A percentile compares a stretch with the other conserved stretches of the same genome.
These are phyloP conservation scores for Viola pubescens DNA, from an alignment of 441 rosid species.

Conservation along the genomic window DNA sequence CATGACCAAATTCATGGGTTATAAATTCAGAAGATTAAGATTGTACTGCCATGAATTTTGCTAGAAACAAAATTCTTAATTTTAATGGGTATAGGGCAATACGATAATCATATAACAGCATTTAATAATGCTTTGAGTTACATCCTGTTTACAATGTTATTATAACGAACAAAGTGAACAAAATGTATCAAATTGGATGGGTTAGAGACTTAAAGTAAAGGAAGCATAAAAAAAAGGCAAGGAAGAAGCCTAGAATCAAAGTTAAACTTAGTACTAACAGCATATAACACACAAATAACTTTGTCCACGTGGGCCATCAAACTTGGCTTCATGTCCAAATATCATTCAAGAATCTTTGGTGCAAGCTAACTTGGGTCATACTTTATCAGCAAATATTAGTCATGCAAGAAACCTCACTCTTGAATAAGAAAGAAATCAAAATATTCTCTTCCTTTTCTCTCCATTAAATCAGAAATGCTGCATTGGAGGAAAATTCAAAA, in stretches of 20 bases:
- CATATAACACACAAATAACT: constrained; percentile 2
- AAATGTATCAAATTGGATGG: constrained; percentile 1
- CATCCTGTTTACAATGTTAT: background rate
- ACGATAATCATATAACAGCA: background rate
- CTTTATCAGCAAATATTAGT: constrained; percentile 6
- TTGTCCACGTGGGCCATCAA: constrained; percentile 5
- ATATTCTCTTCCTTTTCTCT: constrained; percentile 27
- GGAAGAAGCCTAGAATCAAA: constrained; percentile 40
- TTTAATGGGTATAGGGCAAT: background rate
- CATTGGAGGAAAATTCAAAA: background rate
- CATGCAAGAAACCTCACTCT: constrained; percentile 17
- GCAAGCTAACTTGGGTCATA: background rate
- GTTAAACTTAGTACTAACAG: constrained; percentile 14
- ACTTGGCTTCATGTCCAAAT: constrained; percentile 6
- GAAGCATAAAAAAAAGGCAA: constrained; percentile 1
- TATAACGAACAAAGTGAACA: constrained; percentile 12
- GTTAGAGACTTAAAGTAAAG: constrained; percentile 23
- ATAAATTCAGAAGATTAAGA: no score
- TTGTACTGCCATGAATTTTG: no score
- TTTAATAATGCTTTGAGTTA: background rate
- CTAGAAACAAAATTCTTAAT: no score
- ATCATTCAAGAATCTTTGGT: background rate
- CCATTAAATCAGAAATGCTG: constrained; percentile 20
- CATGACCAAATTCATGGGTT: no score
- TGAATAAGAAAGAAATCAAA: constrained; percentile 33